phyloP scores from a whole-genome alignment of 345 rosid species.

The Barbarea vulgaris region DNA sequence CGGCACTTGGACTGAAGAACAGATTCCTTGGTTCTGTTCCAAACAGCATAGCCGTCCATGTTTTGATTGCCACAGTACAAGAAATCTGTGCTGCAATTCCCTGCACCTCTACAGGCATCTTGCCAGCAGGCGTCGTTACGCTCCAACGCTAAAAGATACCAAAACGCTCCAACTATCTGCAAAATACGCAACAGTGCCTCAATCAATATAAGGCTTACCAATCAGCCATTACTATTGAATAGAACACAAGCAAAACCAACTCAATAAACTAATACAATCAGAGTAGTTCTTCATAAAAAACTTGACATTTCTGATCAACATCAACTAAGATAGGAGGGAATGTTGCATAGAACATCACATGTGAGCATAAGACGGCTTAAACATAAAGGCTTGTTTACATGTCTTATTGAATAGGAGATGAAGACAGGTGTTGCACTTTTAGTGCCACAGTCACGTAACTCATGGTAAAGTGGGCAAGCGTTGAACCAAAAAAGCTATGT shows the following conservation, averaged over 20 bases:
- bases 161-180: constrained; percentile 92
- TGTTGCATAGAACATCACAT: background rate
- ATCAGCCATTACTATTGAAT: background rate
- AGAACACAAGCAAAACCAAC: background rate
- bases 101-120: constrained; percentile 43
- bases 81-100: constrained; percentile 47
- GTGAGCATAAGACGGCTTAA: background rate
- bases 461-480: background rate
- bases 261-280: background rate
- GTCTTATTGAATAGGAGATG: background rate
- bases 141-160: constrained; percentile 86
- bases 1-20: constrained; percentile 49
- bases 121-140: constrained; percentile 84
- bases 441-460: background rate
- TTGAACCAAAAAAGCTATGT: background rate
- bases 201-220: background rate
- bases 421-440: background rate
- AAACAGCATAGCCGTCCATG: constrained; percentile 49
- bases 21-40: constrained; percentile 44
- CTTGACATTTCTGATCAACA: background rate
- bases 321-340: background rate
- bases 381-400: background rate
- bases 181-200: constrained; percentile 25
- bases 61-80: constrained; percentile 73
- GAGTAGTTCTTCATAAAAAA: background rate